Evolutionary conservation across 2,329 filamentous ascomycete genomes (phyloP).

Genomic region (Neopestalotiopsis sp.): DNA sequence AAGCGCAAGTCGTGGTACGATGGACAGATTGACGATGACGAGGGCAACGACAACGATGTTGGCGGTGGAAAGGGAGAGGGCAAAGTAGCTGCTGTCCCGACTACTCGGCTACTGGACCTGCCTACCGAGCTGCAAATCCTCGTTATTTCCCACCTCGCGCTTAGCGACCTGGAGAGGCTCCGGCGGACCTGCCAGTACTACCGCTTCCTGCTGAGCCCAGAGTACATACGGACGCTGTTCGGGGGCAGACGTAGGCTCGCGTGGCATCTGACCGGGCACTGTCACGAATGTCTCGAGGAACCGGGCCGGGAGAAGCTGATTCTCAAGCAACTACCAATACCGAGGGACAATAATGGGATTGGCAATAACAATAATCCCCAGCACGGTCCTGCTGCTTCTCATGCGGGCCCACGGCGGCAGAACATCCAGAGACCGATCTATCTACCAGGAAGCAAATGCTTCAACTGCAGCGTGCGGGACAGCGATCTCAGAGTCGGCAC

Average conservation of each 20-base stretch:
- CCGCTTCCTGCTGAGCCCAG: conserved; percentile 40
- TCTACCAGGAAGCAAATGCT: conserved; percentile 40
- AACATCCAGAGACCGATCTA: too few relatives aligned
- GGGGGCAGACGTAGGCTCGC: conserved; percentile 36
- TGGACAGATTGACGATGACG: background rate
- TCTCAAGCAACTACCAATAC: conserved; percentile 32
- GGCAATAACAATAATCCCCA: too few relatives aligned
- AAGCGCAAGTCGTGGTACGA: conserved; percentile 13
- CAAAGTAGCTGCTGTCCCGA: conserved; percentile 11
- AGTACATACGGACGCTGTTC: conserved; percentile 42
- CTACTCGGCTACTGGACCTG: conserved; percentile 38
- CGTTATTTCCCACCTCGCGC: conserved; percentile 46
- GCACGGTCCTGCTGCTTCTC: too few relatives aligned
- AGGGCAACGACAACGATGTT: background rate
- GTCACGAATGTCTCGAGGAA: conserved; percentile 45
- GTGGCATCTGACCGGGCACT: conserved; percentile 43
- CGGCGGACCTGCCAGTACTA: conserved; percentile 47
- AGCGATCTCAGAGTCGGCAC: conserved; percentile 43
- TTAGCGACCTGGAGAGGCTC: conserved; percentile 49
- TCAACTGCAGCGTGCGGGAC: conserved; percentile 42
- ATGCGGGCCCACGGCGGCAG: too few relatives aligned
- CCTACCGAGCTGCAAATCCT: conserved; percentile 49
- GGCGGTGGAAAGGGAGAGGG: background rate
- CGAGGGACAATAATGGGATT: conserved; percentile 24
- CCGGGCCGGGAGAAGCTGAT: conserved; percentile 39